Evolutionary conservation across 768 basidiomycete species (phyloP).

Genomic region (Chalciporus piperatus): DNA sequence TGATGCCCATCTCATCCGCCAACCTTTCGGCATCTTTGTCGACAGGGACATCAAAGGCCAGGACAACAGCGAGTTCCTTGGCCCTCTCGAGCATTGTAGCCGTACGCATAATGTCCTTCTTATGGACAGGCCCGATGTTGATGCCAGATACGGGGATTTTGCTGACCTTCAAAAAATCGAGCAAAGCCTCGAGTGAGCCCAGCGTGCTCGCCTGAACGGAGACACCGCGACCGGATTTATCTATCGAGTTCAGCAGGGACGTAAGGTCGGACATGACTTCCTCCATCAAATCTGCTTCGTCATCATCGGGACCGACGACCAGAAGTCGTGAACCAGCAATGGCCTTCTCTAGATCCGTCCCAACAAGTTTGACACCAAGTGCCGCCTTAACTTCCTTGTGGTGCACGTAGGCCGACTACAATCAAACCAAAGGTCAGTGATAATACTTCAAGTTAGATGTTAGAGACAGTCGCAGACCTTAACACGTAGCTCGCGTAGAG

Average conservation of each 20-base stretch:
- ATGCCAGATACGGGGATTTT: conserved; percentile 98
- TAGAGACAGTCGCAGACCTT: conserved; percentile 55
- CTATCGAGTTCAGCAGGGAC: conserved; percentile 81
- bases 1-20: conserved; percentile 93
- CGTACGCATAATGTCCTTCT: conserved; percentile 89
- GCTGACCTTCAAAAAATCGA: conserved; percentile 92
- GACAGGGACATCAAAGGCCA: conserved; percentile 94
- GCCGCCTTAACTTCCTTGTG: conserved; percentile 98
- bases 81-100: conserved; percentile 95
- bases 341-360: conserved; percentile 94
- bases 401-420: conserved; percentile 91
- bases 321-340: conserved; percentile 95
- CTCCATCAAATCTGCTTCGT: conserved; percentile 91
- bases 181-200: conserved; percentile 92
- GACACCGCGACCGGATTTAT: conserved; percentile 94
- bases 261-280: conserved; percentile 97
- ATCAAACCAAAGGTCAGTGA: conserved; percentile 4
- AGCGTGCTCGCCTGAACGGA: conserved; percentile 97
- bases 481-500: conserved; percentile 90
- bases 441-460: no score
- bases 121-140: conserved; percentile 96
- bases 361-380: conserved; percentile 92
- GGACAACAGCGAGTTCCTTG: conserved; percentile 90
- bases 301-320: conserved; percentile 91
- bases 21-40: conserved; percentile 91